Conservation (phyloP, 257 asterid genomes). For the Osmanthus fragrans region DNA sequence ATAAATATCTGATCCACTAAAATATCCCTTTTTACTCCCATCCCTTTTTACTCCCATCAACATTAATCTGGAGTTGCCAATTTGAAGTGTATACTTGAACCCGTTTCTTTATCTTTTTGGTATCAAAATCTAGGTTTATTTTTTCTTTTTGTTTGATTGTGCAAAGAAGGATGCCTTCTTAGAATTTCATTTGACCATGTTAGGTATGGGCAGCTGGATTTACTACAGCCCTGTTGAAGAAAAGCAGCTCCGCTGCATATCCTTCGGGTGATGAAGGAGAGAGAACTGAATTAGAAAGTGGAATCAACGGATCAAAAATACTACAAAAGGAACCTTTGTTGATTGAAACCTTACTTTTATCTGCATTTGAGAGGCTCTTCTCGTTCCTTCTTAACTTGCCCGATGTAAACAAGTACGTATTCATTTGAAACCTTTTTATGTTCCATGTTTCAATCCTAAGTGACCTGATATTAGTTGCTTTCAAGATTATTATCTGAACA, state of each 20-base stretch:
- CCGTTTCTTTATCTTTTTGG: not conserved
- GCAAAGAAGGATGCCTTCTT: conserved; percentile 15
- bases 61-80: not conserved
- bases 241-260: conserved; percentile 56
- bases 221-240: conserved; percentile 76
- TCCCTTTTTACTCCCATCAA: conserved; percentile 3
- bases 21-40: conserved; percentile 15
- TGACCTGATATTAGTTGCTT: not conserved
- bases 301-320: conserved; percentile 27
- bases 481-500: too few species aligned
- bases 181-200: conserved; percentile 15
- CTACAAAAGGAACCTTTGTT: conserved; percentile 40
- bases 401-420: conserved; percentile 40
- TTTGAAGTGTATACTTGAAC: not conserved
- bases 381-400: conserved; percentile 61
- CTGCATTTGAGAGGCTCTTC: conserved; percentile 72
- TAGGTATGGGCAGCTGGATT: conserved; percentile 99
- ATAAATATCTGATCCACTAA: not conserved
- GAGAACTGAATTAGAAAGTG: conserved; percentile 33
- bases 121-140: not conserved
- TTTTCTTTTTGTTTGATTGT: conserved; percentile 2
- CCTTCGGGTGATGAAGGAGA: conserved; percentile 44
- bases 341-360: conserved; percentile 53
- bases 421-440: not conserved
- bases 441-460: not conserved